phyloP scores from a whole-genome alignment of 2,329 filamentous ascomycete genomes.

The Arthrinium phaeospermum region DNA sequence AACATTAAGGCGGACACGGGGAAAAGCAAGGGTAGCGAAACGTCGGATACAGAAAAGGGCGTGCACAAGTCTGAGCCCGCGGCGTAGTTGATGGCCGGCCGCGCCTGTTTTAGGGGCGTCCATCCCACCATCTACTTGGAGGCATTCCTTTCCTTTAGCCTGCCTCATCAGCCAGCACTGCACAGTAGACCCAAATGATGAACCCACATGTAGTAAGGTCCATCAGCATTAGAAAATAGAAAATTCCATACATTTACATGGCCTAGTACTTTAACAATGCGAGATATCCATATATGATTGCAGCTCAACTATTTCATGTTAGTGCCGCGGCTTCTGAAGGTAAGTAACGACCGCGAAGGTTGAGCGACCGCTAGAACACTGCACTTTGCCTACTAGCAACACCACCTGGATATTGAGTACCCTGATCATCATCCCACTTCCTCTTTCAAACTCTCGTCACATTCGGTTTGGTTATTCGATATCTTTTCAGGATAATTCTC shows the following conservation, averaged over 20 bases:
- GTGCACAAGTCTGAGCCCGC: background rate
- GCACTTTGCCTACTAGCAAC: too few species aligned
- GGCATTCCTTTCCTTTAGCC: background rate
- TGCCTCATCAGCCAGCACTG: background rate
- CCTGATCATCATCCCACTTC: too few species aligned
- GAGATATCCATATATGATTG: background rate
- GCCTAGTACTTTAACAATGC: background rate
- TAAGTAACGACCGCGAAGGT: background rate
- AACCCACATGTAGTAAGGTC: background rate
- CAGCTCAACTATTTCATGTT: background rate
- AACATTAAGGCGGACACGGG: slow-evolving; percentile 33
- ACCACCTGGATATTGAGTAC: too few species aligned
- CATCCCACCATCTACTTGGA: background rate
- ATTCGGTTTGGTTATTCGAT: too few species aligned
- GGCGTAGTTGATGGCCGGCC: background rate
- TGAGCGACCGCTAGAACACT: too few species aligned
- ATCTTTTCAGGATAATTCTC: too few species aligned
- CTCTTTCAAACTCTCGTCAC: too few species aligned
- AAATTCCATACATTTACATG: background rate
- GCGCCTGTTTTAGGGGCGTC: background rate
- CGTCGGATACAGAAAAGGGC: background rate
- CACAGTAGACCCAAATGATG: background rate
- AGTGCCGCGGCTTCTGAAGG: background rate
- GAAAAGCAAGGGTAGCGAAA: background rate
- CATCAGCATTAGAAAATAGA: too few species aligned